Percentiles rank a stretch among this genome's conserved stretches.
These are phyloP conservation scores for Diaporthe velutina DNA, from an alignment of 2,329 filamentous ascomycete genomes.

Conservation along the genomic window DNA sequence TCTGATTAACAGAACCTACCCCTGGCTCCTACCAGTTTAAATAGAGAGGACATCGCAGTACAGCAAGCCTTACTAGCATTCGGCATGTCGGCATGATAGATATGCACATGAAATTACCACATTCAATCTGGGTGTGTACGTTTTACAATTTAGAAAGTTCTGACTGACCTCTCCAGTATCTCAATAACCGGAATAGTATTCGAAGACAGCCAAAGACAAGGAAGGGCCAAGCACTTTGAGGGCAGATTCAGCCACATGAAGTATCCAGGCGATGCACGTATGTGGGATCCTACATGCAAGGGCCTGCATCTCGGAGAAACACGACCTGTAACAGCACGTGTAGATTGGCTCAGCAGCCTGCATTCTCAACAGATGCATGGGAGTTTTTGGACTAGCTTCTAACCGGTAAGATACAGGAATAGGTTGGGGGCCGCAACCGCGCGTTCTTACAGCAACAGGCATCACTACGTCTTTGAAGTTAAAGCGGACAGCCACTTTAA, in stretches of 20 bases:
- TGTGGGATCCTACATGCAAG: too few species aligned
- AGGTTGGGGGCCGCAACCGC: not conserved
- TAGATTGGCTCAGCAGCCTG: not conserved
- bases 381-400: not conserved
- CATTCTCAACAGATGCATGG: not conserved
- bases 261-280: too few species aligned
- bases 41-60: slow-evolving; percentile 4
- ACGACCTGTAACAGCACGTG: too few species aligned
- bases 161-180: too few species aligned
- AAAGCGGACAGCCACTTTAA: not conserved
- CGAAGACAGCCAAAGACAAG: not conserved
- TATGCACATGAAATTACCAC: not conserved
- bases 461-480: not conserved
- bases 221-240: too few species aligned
- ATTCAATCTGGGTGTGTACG: accelerated
- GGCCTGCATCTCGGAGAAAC: too few species aligned
- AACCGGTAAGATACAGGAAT: not conserved
- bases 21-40: not conserved
- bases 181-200: too few species aligned
- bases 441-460: not conserved
- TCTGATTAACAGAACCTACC: not conserved
- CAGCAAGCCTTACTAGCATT: too few species aligned
- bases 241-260: too few species aligned
- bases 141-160: too few species aligned
- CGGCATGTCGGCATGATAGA: not conserved